Evolutionary conservation across 352 stramenopile species (phyloP).

Genomic region (Phytophthora boehmeriae): DNA sequence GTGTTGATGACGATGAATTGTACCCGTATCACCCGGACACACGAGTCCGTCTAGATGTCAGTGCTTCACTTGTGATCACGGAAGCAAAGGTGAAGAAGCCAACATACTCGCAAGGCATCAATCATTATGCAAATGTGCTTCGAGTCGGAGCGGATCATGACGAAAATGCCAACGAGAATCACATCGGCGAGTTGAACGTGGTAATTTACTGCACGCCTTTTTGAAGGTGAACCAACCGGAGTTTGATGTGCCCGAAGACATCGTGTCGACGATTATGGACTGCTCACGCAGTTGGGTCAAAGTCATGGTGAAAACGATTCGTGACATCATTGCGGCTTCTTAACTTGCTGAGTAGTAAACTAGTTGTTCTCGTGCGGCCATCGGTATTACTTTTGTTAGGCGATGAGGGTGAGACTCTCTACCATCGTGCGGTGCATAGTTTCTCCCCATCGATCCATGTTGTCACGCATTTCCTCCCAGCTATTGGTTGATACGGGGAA

Average conservation of each 20-base stretch:
- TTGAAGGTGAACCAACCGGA: conserved; percentile 7
- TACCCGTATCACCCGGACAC: conserved; percentile 37
- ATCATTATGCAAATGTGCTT: no score
- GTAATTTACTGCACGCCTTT: conserved; percentile 16
- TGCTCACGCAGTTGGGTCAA: conserved; percentile 13
- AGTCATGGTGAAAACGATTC: conserved; percentile 12
- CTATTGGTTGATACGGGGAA: conserved; percentile 26
- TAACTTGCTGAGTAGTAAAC: neutral
- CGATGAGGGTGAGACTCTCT: conserved; percentile 24
- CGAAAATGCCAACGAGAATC: neutral
- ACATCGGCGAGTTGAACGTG: conserved; percentile 13
- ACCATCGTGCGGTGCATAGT: conserved; percentile 37
- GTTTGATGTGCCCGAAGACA: conserved; percentile 9
- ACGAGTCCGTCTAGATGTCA: conserved; percentile 35
- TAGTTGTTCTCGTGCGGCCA: no score
- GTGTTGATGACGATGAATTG: conserved; percentile 40
- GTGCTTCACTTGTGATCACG: conserved; percentile 22
- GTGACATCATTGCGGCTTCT: neutral
- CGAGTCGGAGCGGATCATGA: neutral
- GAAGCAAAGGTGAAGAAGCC: conserved; percentile 11
- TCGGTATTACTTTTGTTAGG: conserved; percentile 3
- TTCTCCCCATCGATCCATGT: conserved; percentile 45
- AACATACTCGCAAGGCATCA: no score
- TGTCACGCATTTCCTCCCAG: conserved; percentile 40
- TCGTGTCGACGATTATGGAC: conserved; percentile 6